A percentile compares a stretch with the other conserved stretches of the same genome.
Conservation (phyloP, 2,329 filamentous ascomycete genomes). For the Aschersonia sp. region DNA sequence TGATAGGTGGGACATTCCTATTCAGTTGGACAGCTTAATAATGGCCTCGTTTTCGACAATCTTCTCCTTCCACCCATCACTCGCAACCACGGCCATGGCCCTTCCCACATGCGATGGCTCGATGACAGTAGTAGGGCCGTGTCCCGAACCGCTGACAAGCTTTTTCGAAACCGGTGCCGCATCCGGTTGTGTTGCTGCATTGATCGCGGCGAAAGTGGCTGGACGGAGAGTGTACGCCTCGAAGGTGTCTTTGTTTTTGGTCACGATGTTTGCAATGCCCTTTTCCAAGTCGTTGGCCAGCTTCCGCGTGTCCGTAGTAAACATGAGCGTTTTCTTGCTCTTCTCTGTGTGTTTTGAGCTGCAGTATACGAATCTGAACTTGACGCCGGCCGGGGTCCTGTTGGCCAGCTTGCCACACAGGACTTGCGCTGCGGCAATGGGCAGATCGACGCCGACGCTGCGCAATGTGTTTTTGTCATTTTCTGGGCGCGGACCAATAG, state of each 20-base stretch:
- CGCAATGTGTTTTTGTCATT: slow-evolving; percentile 26
- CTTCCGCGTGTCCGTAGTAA: slow-evolving; percentile 20
- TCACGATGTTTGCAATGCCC: slow-evolving; percentile 21
- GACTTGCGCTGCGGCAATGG: slow-evolving; percentile 43
- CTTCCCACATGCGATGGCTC: slow-evolving; percentile 18
- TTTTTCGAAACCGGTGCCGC: slow-evolving; percentile 9
- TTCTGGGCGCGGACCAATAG: slow-evolving; percentile 26
- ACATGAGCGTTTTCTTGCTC: slow-evolving; percentile 18
- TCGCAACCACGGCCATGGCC: slow-evolving; percentile 19
- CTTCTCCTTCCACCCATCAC: slow-evolving; percentile 20
- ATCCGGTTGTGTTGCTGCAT: slow-evolving; percentile 10
- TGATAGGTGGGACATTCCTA: background rate
- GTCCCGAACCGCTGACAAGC: slow-evolving; percentile 9
- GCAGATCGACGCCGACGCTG: slow-evolving; percentile 44
- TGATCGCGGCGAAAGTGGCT: slow-evolving; percentile 13
- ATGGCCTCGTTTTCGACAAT: slow-evolving; percentile 19
- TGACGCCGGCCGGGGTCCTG: slow-evolving; percentile 13
- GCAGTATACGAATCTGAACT: slow-evolving; percentile 28
- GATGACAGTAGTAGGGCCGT: slow-evolving; percentile 17
- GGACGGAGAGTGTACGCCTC: slow-evolving; percentile 23
- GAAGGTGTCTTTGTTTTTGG: slow-evolving; percentile 16
- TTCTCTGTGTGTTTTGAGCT: slow-evolving; percentile 20
- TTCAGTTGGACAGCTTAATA: slow-evolving; percentile 12
- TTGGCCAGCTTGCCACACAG: slow-evolving; percentile 24
- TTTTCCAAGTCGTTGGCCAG: slow-evolving; percentile 25